Evolutionary conservation across 345 rosid species (phyloP).

Genomic region (Arabis alpina): DNA sequence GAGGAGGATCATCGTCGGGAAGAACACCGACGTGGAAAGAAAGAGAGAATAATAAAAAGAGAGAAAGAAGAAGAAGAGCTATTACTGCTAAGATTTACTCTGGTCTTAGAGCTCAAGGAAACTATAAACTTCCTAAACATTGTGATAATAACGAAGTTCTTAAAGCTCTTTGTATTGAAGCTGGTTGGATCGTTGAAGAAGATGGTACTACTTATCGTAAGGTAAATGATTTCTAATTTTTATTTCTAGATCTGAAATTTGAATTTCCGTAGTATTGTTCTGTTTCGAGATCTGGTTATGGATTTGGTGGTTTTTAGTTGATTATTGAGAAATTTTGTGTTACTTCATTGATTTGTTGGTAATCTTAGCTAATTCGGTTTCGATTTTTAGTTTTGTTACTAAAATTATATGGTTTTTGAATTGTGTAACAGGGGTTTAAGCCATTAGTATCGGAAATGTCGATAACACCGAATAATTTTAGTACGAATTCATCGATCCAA

Average conservation of each 20-base stretch:
- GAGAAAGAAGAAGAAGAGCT: conserved; percentile 93
- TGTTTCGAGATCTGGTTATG: conserved; percentile 10
- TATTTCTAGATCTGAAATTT: too few relatives aligned
- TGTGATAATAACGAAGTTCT: conserved; percentile 97
- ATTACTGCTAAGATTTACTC: conserved; percentile 90
- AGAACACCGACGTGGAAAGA: conserved; percentile 95
- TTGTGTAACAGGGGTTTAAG: conserved; percentile 71
- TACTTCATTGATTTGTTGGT: neutral
- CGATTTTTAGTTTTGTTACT: neutral
- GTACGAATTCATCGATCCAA: conserved; percentile 73
- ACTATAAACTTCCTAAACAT: conserved; percentile 87
- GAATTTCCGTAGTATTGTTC: too few relatives aligned
- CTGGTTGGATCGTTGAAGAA: conserved; percentile 94
- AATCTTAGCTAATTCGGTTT: neutral
- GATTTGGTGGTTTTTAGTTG: conserved; percentile 8
- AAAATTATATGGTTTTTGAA: conserved; percentile 5
- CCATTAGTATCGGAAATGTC: conserved; percentile 57
- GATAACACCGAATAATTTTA: conserved; percentile 56
- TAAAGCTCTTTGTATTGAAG: conserved; percentile 87
- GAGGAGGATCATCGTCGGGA: conserved; percentile 49
- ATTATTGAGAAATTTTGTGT: neutral
- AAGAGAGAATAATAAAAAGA: conserved; percentile 90
- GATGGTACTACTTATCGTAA: conserved; percentile 94
- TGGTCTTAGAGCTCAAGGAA: conserved; percentile 89
- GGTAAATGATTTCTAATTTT: conserved; percentile 38